phyloP scores from a whole-genome alignment of 768 basidiomycete genomes.

The Lactarius sanguifluus region DNA sequence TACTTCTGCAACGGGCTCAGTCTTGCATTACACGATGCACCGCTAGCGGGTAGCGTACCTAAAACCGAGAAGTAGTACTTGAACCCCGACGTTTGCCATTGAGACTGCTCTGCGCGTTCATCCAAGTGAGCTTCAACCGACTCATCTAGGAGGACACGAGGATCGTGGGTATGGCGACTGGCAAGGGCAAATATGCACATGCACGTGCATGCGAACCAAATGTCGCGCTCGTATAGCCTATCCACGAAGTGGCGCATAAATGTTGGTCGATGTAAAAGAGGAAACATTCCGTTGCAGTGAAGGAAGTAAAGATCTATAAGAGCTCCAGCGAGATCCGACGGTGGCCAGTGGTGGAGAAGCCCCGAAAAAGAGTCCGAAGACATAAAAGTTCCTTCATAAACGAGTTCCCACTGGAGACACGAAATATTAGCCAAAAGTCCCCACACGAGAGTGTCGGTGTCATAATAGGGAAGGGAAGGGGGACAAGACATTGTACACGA shows the following conservation, averaged over 20 bases:
- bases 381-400: slow-evolving; percentile 48
- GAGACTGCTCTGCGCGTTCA: slow-evolving; percentile 36
- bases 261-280: slow-evolving; percentile 68
- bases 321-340: slow-evolving; percentile 52
- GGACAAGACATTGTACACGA: neutral
- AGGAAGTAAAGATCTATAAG: slow-evolving; percentile 72
- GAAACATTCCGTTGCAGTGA: slow-evolving; percentile 56
- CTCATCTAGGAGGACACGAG: slow-evolving; percentile 31
- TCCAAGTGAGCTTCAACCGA: slow-evolving; percentile 34
- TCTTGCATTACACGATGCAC: slow-evolving; percentile 10
- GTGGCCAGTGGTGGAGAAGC: slow-evolving; percentile 54
- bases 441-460: neutral
- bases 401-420: slow-evolving; percentile 55
- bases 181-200: slow-evolving; percentile 35
- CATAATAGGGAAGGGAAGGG: neutral
- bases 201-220: slow-evolving; percentile 37
- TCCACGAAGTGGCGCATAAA: slow-evolving; percentile 63
- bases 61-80: slow-evolving; percentile 58
- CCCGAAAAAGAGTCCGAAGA: slow-evolving; percentile 35
- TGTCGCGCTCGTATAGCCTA: slow-evolving; percentile 49
- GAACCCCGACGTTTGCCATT: slow-evolving; percentile 60
- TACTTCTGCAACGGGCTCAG: slow-evolving; percentile 42
- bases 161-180: slow-evolving; percentile 35
- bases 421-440: slow-evolving; percentile 1
- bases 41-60: slow-evolving; percentile 39